Conservation (phyloP, 2,329 filamentous ascomycete species). For the Fusarium sulawesiense region DNA sequence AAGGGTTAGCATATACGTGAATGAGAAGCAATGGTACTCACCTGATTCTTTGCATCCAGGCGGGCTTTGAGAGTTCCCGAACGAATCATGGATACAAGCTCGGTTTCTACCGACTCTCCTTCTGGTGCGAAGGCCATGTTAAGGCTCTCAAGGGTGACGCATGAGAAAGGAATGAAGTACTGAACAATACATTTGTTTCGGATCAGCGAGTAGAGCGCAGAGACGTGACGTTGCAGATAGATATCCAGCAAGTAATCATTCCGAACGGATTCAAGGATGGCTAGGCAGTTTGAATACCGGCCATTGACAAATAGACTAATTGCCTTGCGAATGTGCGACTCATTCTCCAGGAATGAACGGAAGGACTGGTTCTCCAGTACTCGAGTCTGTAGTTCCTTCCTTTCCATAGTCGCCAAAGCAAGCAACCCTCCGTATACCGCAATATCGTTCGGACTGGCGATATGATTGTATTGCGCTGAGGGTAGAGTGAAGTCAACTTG, state of each 20-base stretch:
- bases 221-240: conserved; percentile 80
- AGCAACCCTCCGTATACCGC: conserved; percentile 92
- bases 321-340: conserved; percentile 93
- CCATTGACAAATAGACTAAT: conserved; percentile 90
- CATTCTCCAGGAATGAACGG: conserved; percentile 88
- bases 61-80: conserved; percentile 77
- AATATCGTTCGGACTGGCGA: conserved; percentile 86
- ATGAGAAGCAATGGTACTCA: conserved; percentile 48
- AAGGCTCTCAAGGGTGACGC: conserved; percentile 84
- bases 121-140: conserved; percentile 77
- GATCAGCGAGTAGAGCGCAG: conserved; percentile 77
- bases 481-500: conserved; percentile 63
- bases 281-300: conserved; percentile 86
- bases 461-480: conserved; percentile 72
- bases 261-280: conserved; percentile 83
- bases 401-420: conserved; percentile 89
- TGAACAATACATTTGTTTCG: conserved; percentile 93
- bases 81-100: conserved; percentile 83
- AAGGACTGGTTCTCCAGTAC: conserved; percentile 87
- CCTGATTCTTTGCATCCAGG: conserved; percentile 84
- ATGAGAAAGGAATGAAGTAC: conserved; percentile 91
- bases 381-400: conserved; percentile 75
- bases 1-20: conserved; percentile 12
- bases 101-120: conserved; percentile 73
- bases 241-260: conserved; percentile 92